phyloP scores from a whole-genome alignment of 768 basidiomycete species.

The Tremella fuciformis region DNA sequence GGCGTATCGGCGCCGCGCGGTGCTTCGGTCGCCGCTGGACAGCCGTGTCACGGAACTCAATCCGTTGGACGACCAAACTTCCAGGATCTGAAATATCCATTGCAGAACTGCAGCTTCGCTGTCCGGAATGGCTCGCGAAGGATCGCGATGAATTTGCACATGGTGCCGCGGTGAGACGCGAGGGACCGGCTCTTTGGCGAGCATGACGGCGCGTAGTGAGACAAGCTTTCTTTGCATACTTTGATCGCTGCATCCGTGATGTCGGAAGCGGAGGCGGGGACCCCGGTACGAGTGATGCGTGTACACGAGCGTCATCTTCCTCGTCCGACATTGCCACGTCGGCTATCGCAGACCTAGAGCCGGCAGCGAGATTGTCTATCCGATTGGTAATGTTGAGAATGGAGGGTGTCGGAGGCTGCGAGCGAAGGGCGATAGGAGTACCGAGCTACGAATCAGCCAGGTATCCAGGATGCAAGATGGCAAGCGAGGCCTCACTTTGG shows the following conservation, averaged over 20 bases:
- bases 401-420: neutral
- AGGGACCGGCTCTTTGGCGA: neutral
- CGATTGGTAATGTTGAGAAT: neutral
- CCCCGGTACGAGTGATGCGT: neutral
- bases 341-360: neutral
- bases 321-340: neutral
- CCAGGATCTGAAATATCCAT: too few relatives aligned
- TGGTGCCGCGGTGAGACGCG: too few relatives aligned
- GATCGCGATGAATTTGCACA: too few relatives aligned
- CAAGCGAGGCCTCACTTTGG: neutral
- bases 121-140: too few relatives aligned
- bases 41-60: too few relatives aligned
- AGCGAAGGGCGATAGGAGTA: neutral
- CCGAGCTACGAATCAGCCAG: neutral
- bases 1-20: neutral
- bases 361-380: neutral
- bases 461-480: neutral
- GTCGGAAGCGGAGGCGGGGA: neutral
- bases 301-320: conserved; percentile 1
- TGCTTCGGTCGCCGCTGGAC: neutral
- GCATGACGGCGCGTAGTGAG: neutral
- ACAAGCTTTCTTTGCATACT: neutral
- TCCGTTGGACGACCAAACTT: too few relatives aligned
- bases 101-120: too few relatives aligned
- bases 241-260: neutral